phyloP scores from a whole-genome alignment of 2,329 filamentous ascomycete species.

The Ceratocystis smalleyi region DNA sequence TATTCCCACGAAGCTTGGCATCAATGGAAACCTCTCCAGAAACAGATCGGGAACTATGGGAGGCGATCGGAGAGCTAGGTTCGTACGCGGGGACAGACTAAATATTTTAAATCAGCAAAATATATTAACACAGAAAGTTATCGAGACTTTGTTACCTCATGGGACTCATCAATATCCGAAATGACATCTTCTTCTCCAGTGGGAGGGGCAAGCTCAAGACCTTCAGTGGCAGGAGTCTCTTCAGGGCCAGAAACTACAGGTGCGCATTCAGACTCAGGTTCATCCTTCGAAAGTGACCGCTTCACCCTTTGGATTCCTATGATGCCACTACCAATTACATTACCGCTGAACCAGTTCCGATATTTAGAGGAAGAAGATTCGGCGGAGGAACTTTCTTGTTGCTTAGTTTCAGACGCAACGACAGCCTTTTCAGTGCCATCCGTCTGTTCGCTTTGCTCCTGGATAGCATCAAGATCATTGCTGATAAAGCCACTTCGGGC shows the following conservation, averaged over 20 bases:
- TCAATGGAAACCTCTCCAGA: conserved; percentile 1
- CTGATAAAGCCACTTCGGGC: conserved; percentile 17
- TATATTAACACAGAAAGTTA: neutral
- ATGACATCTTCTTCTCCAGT: conserved; percentile 11
- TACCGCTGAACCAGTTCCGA: neutral
- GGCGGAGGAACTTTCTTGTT: neutral
- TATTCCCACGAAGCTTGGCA: neutral
- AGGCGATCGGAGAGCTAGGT: conserved; percentile 13
- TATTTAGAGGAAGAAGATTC: neutral
- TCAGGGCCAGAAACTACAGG: neutral
- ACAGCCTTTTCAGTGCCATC: neutral
- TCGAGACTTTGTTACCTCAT: conserved; percentile 8
- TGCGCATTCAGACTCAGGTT: neutral
- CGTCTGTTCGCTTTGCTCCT: neutral
- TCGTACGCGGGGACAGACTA: conserved; percentile 14
- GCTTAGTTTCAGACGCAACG: neutral
- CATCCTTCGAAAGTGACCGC: neutral
- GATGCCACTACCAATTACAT: neutral
- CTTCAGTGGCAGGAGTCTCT: neutral
- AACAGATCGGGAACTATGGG: conserved; percentile 21
- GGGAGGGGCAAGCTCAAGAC: neutral
- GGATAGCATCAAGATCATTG: conserved; percentile 8
- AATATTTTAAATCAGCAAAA: conserved; percentile 11
- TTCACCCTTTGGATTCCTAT: neutral
- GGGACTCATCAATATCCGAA: conserved; percentile 15